A percentile compares a stretch with the other conserved stretches of the same genome.
These are phyloP conservation scores for Ganoderma lucidum DNA, from an alignment of 1,284 basidiomycete genomes.

Conservation along the genomic window DNA sequence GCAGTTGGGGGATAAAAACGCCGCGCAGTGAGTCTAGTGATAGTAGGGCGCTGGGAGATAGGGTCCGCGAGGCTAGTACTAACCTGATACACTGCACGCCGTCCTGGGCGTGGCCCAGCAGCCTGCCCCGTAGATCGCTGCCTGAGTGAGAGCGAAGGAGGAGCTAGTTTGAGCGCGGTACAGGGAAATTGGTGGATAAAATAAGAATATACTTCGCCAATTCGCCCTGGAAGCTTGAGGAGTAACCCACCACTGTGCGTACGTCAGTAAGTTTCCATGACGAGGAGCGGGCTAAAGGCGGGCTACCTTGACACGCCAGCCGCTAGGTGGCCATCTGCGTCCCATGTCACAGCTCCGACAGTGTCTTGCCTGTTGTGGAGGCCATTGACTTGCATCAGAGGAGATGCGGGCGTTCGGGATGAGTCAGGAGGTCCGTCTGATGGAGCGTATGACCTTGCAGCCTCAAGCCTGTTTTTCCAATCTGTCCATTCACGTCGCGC, in stretches of 20 bases:
- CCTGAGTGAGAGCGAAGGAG: constrained; percentile 45
- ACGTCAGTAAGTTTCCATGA: constrained; percentile 10
- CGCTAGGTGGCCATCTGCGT: constrained; percentile 53
- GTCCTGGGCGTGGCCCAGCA: constrained; percentile 66
- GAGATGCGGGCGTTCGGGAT: neutral
- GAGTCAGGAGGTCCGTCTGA: neutral
- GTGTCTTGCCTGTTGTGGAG: constrained; percentile 68
- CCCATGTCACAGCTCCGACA: constrained; percentile 73
- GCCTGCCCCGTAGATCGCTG: constrained; percentile 70
- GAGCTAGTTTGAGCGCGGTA: constrained; percentile 9
- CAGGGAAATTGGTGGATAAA: neutral
- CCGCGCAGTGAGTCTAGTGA: neutral
- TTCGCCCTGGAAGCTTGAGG: constrained; percentile 71
- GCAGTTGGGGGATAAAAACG: constrained; percentile 1
- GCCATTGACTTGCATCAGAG: constrained; percentile 16
- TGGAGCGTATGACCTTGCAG: neutral
- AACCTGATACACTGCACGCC: constrained; percentile 78
- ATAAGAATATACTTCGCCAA: constrained; percentile 64
- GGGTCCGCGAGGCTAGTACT: constrained; percentile 7
- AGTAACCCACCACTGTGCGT: constrained; percentile 71
- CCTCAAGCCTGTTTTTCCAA: constrained; percentile 62
- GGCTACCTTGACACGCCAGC: constrained; percentile 78
- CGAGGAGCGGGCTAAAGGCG: neutral
- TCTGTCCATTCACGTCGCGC: constrained; percentile 63
- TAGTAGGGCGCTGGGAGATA: constrained; percentile 2